phyloP scores from a whole-genome alignment of 352 stramenopile species.

The Pythium rishiriense region DNA sequence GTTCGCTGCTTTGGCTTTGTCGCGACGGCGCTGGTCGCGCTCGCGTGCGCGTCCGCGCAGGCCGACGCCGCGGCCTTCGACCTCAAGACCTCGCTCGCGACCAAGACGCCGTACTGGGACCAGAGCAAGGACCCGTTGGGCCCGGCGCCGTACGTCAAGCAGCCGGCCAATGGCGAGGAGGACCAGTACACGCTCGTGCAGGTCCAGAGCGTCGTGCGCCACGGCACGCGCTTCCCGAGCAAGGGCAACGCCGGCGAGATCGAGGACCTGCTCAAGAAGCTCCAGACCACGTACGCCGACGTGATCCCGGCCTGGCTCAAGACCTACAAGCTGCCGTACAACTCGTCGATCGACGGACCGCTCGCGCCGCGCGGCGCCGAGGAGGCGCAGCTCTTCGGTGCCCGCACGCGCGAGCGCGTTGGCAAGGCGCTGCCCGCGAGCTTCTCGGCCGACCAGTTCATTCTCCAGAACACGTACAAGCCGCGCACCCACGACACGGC shows the following conservation, averaged over 20 bases:
- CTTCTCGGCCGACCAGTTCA: constrained; percentile 47
- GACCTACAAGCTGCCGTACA: constrained; percentile 70
- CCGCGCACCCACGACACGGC: constrained; percentile 60
- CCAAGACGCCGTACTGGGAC: constrained; percentile 34
- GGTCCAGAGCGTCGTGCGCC: constrained; percentile 27
- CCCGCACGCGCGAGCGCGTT: constrained; percentile 14
- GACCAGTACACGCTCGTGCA: constrained; percentile 29
- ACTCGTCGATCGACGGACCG: constrained; percentile 45
- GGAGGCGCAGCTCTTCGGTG: constrained; percentile 16
- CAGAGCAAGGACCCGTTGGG: constrained; percentile 13
- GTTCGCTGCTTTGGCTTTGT: not conserved
- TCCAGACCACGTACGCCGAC: constrained; percentile 35
- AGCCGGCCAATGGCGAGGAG: not conserved
- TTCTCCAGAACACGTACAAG: constrained; percentile 58
- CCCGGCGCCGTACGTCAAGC: not conserved
- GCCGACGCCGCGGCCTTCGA: constrained; percentile 16
- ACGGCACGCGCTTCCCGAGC: constrained; percentile 49
- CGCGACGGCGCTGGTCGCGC: not conserved
- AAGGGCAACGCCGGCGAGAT: constrained; percentile 52
- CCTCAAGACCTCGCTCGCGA: constrained; percentile 20
- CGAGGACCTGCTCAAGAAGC: constrained; percentile 38
- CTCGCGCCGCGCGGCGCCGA: constrained; percentile 36
- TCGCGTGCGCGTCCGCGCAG: not conserved
- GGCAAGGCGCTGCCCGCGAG: constrained; percentile 14
- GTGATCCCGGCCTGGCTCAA: constrained; percentile 54